Evolutionary conservation across 108 stramenopile genomes (phyloP).

Genomic region (Cyclotella sp.): DNA sequence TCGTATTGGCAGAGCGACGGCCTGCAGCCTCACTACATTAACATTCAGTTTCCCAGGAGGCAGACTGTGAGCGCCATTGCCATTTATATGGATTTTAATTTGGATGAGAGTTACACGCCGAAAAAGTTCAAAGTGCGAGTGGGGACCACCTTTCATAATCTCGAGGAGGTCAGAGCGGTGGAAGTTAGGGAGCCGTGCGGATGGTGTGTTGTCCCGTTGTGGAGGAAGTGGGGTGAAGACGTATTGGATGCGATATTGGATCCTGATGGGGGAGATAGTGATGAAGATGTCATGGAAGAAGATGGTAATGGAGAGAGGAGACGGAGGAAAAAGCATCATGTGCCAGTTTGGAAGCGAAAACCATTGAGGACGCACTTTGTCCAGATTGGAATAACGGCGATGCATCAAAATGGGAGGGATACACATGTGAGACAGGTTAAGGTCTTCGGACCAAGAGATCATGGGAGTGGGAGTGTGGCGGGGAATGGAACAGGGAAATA

Average conservation of each 20-base stretch:
- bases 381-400: constrained; percentile 88
- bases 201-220: constrained; percentile 83
- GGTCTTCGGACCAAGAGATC: constrained; percentile 83
- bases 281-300: constrained; percentile 29
- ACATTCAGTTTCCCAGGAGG: constrained; percentile 92
- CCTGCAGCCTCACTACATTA: constrained; percentile 92
- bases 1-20: constrained; percentile 98
- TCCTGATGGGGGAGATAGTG: constrained; percentile 54
- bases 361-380: constrained; percentile 88
- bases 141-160: constrained; percentile 93
- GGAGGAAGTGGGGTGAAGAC: constrained; percentile 50
- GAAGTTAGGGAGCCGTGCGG: constrained; percentile 90
- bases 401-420: constrained; percentile 98
- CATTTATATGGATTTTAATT: constrained; percentile 90
- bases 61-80: constrained; percentile 87
- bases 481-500: background rate
- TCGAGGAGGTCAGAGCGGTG: constrained; percentile 80
- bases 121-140: constrained; percentile 84
- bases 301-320: constrained; percentile 20
- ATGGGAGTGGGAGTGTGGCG: constrained; percentile 21
- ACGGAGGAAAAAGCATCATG: constrained; percentile 37
- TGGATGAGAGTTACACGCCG: constrained; percentile 96
- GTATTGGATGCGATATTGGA: constrained; percentile 67
- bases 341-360: constrained; percentile 39
- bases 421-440: constrained; percentile 96